phyloP scores from a whole-genome alignment of 2,329 filamentous ascomycete species.

The Thielaviopsis populi region DNA sequence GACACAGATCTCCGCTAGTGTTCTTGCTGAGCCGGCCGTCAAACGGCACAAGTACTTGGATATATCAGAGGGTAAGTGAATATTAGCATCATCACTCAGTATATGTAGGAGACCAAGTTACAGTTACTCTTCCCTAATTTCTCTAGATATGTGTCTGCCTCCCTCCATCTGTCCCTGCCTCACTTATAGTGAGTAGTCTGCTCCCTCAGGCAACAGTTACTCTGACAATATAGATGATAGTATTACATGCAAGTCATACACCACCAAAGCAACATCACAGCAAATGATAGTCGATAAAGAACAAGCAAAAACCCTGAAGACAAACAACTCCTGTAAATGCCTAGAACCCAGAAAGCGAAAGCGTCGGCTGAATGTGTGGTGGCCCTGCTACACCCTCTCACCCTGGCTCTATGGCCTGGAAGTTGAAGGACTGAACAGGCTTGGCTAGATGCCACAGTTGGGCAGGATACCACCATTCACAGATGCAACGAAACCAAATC shows the following conservation, averaged over 20 bases:
- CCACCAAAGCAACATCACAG: not conserved
- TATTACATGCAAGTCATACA: not conserved
- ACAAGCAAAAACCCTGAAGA: not conserved
- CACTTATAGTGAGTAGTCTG: no score
- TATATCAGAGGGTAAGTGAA: no score
- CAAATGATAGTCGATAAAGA: not conserved
- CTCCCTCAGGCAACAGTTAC: no score
- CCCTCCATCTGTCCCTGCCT: no score
- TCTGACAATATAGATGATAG: not conserved
- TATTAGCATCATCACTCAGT: no score
- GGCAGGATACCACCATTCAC: not conserved
- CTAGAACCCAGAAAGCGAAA: not conserved
- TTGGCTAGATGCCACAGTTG: not conserved
- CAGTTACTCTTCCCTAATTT: no score
- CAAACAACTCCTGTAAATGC: constrained; percentile 13
- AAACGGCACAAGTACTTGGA: no score
- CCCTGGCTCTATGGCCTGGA: not conserved
- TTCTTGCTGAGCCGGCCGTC: no score
- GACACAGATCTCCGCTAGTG: no score
- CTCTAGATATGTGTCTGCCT: no score
- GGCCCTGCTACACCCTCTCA: not conserved
- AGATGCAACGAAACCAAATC: not conserved
- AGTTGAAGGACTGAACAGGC: no score
- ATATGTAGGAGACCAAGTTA: no score
- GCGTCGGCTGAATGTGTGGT: not conserved